Percentiles rank a stretch among this genome's conserved stretches.
Evolutionary conservation across 495 filamentous ascomycete species (phyloP).

Genomic region (Neurospora tetrasperma): DNA sequence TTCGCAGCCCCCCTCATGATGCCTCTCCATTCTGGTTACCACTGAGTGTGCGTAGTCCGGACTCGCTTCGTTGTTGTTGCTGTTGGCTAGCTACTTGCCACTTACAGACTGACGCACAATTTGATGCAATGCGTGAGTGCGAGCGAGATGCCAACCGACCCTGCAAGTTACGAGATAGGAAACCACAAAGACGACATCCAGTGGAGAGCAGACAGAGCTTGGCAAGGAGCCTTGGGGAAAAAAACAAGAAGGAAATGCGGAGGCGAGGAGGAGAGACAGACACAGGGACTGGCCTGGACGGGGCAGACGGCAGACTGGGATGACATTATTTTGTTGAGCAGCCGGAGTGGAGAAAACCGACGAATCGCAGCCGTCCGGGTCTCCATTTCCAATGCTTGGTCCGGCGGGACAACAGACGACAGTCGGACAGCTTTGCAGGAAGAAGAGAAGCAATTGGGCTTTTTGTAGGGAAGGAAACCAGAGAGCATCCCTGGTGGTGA

Average conservation of each 20-base stretch:
- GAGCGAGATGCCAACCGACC: not conserved
- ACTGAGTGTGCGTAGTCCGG: not conserved
- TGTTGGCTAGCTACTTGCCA: not conserved
- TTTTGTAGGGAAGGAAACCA: not conserved
- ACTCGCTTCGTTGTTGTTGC: not conserved
- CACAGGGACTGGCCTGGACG: not conserved
- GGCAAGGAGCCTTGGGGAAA: not conserved
- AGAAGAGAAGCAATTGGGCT: too few species aligned
- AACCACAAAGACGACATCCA: not conserved
- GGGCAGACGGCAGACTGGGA: not conserved
- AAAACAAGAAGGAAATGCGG: conserved; percentile 4
- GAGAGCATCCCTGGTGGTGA: not conserved
- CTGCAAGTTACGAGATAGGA: not conserved
- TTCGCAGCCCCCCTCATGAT: not conserved
- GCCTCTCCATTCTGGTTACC: not conserved
- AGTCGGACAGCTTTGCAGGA: not conserved
- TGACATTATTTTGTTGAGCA: not conserved
- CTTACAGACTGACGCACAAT: not conserved
- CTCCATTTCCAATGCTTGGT: not conserved
- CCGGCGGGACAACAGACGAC: not conserved
- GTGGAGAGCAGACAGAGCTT: not conserved
- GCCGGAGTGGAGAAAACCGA: not conserved
- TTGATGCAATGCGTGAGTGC: not conserved
- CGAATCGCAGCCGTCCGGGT: not conserved
- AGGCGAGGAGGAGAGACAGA: not conserved